Base-by-base conservation (phyloP, 1,284 basidiomycete species). In the Leccinum fuscescens region DNA sequence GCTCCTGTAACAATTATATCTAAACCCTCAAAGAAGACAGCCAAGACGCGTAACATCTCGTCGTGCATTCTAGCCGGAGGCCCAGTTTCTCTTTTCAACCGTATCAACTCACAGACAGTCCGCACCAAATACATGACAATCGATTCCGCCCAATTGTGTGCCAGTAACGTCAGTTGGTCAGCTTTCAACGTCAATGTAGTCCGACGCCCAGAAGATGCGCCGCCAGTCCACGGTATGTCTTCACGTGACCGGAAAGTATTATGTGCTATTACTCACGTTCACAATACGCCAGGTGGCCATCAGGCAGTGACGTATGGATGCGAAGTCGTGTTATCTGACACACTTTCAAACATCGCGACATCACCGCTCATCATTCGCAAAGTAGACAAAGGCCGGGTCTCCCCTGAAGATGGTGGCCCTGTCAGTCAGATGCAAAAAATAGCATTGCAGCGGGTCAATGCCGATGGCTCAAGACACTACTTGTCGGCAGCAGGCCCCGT, bases 381-480 rank as follows among this genome's bases (percentile, higher is more conserved):
- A 74, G 93, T 98, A 14, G 95, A 96, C 72, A 94, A 94, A 72
- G 92, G 93, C 31, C 83, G 89, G 60, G 92, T 93, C 54, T 87
- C 88, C 8, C 78, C 83, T 24, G 90, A 92, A 64, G 90, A 93
- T 73, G 92, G 90, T 20, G 93, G 93, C 2, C 94, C 94, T 22
- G 92, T 98, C 59, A 95, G 93, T 69, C 95, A 97, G 74, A 92
- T 98, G 86, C 95, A 98, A 77, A 94, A 96, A 77, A 90, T 98
- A 61, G 95, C 94, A 0, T 79, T 98, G 52, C 91, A 95, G 71
- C 83, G 93, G 57, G 83, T 93, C 56, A 91, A 91, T 67, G 79
- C 86, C 56, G 90, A 93, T 72, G 90, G 90, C 29, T 84, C 88
- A 27, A 82, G 89, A 68, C 89, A 91, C 74, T 93, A 93, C 72